Conservation (phyloP, 192 early-diverging fungal genomes). For the Coemansia sp. region DNA sequence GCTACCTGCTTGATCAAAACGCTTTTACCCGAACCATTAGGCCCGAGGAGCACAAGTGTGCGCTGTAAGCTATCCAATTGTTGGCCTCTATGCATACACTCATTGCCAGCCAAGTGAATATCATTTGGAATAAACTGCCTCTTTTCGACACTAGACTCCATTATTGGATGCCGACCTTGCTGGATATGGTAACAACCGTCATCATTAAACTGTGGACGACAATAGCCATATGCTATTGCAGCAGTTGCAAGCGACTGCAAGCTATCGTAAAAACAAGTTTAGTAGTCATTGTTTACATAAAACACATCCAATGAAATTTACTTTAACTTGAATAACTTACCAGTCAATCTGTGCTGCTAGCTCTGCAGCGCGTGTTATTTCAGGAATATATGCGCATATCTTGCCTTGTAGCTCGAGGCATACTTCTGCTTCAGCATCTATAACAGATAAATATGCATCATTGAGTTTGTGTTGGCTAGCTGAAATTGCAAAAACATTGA, state of each 20-base stretch:
- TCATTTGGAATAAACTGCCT: conserved; percentile 72
- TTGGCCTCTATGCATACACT: conserved; percentile 16
- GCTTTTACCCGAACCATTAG: conserved; percentile 85
- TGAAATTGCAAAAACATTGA: background rate
- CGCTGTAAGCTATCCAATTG: conserved; percentile 17
- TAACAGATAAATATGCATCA: background rate
- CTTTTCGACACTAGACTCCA: conserved; percentile 64
- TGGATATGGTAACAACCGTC: conserved; percentile 28
- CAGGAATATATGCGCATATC: conserved; percentile 57
- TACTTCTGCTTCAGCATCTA: conserved; percentile 83
- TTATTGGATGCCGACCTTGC: conserved; percentile 30
- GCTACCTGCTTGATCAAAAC: conserved; percentile 74
- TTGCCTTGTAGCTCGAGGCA: conserved; percentile 71
- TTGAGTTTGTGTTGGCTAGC: background rate
- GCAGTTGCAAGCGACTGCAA: conserved; percentile 30
- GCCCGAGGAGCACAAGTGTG: conserved; percentile 72
- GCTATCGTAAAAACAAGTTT: conserved; percentile 9
- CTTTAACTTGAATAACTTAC: conserved; percentile 34
- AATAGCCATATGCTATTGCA: conserved; percentile 24
- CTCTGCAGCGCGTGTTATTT: conserved; percentile 61
- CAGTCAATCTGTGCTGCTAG: conserved; percentile 51
- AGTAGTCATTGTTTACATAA: background rate
- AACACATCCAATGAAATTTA: background rate
- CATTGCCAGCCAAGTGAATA: conserved; percentile 50
- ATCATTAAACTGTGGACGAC: conserved; percentile 18